Conservation (phyloP, 257 asterid species). For the Fraxinus pennsylvanica region DNA sequence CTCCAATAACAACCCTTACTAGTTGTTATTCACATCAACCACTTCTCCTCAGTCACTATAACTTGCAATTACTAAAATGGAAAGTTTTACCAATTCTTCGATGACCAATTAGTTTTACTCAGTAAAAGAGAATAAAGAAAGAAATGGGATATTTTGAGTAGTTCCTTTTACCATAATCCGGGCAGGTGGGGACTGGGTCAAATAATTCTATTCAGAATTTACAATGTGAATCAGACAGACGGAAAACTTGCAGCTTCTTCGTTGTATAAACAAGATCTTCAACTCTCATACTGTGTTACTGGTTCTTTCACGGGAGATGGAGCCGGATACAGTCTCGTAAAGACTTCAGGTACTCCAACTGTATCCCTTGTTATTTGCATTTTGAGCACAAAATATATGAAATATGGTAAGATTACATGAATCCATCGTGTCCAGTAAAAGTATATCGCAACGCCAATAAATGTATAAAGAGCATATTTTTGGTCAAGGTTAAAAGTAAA, state of each 20-base stretch:
- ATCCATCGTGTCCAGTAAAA: background rate
- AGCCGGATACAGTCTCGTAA: constrained; percentile 66
- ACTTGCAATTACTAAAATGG: constrained; percentile 28
- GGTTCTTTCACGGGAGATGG: constrained; percentile 48
- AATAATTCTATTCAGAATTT: background rate
- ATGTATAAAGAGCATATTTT: background rate
- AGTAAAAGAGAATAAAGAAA: background rate
- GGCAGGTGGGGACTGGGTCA: background rate
- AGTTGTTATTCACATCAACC: constrained; percentile 31
- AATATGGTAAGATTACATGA: constrained; percentile 8
- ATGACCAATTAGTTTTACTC: constrained; percentile 4
- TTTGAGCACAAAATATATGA: background rate
- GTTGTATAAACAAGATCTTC: constrained; percentile 20
- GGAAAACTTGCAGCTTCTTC: constrained; percentile 1
- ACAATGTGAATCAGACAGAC: background rate
- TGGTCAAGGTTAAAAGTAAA: background rate
- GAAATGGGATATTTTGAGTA: background rate
- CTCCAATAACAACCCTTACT: constrained; percentile 30
- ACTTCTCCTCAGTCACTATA: constrained; percentile 19
- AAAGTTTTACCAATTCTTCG: constrained; percentile 17
- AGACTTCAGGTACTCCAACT: constrained; percentile 73
- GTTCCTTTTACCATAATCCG: background rate
- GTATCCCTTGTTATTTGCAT: constrained; percentile 65
- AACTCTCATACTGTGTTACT: constrained; percentile 54
- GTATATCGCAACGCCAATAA: background rate